Evolutionary conservation across 78 protist genomes (phyloP).

Genomic region (Ministeria vibrans): DNA sequence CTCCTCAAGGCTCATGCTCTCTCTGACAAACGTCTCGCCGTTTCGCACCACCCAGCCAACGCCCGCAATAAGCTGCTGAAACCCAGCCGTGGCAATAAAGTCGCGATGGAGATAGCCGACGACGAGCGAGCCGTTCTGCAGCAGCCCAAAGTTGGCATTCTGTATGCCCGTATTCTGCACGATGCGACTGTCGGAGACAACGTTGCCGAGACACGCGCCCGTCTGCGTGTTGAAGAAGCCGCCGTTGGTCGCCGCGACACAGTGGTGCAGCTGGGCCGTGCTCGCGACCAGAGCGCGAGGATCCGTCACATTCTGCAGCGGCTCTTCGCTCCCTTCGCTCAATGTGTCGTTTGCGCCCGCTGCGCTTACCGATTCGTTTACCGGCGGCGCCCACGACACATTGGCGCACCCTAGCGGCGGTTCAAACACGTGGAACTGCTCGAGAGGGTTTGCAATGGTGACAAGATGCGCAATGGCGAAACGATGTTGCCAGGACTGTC

Average conservation of each 20-base stretch:
- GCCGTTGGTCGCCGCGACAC: conserved; percentile 29
- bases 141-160: conserved; percentile 18
- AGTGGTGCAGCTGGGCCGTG: background rate
- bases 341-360: no score
- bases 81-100: background rate
- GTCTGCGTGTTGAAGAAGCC: conserved; percentile 23
- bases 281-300: background rate
- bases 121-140: background rate
- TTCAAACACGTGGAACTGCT: no score
- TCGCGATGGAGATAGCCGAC: background rate
- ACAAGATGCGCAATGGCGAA: no score
- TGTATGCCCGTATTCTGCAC: background rate
- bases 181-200: background rate
- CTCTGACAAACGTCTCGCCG: background rate
- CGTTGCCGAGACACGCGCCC: conserved; percentile 19
- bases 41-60: conserved; percentile 21
- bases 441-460: no score
- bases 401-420: no score
- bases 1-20: background rate
- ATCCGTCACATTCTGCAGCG: background rate
- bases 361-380: no score
- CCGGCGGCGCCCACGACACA: no score
- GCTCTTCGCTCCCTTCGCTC: no score
- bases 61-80: conserved; percentile 17
- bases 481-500: no score